A percentile compares a stretch with the other conserved stretches of the same genome.
Conservation (phyloP, 352 stramenopile genomes). For the Globisporangium canariense region DNA sequence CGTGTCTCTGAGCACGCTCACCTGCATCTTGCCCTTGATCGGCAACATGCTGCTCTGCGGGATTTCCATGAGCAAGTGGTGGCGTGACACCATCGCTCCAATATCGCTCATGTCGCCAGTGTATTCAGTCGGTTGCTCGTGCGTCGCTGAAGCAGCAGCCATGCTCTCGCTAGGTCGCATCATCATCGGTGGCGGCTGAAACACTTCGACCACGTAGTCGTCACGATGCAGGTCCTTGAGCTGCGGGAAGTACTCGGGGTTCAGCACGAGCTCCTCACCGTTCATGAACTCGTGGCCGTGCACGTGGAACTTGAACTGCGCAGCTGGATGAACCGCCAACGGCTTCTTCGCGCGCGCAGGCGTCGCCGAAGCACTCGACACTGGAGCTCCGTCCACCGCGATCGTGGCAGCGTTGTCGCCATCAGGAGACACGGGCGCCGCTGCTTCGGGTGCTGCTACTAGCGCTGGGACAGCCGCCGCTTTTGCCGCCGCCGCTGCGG, state of each 20-base stretch:
- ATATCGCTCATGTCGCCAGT: slow-evolving; percentile 12
- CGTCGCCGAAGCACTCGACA: not conserved
- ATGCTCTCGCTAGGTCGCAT: slow-evolving; percentile 10
- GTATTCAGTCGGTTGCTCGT: slow-evolving; percentile 18
- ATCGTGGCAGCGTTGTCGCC: not conserved
- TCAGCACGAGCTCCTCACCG: slow-evolving; percentile 78
- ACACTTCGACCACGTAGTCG: slow-evolving; percentile 82
- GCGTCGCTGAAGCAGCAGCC: not conserved
- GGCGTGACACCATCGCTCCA: slow-evolving; percentile 25
- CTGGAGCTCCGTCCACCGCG: not conserved
- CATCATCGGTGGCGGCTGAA: slow-evolving; percentile 36
- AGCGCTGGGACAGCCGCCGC: not conserved
- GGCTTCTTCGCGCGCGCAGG: slow-evolving; percentile 32
- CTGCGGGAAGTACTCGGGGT: slow-evolving; percentile 76
- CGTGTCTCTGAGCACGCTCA: slow-evolving; percentile 83
- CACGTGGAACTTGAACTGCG: slow-evolving; percentile 78
- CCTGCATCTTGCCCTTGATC: slow-evolving; percentile 73
- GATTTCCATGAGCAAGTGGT: slow-evolving; percentile 79
- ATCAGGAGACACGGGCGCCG: slow-evolving; percentile 9
- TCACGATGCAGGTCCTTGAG: slow-evolving; percentile 61
- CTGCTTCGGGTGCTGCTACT: slow-evolving; percentile 9
- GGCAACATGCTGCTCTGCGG: slow-evolving; percentile 58
- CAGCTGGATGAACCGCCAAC: slow-evolving; percentile 40
- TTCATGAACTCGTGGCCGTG: slow-evolving; percentile 82
- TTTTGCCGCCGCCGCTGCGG: slow-evolving; percentile 22